Evolutionary conservation across 345 rosid genomes (phyloP), one percentile per base, ranked within the genome.

Genomic region (Euphorbia peplus): DNA sequence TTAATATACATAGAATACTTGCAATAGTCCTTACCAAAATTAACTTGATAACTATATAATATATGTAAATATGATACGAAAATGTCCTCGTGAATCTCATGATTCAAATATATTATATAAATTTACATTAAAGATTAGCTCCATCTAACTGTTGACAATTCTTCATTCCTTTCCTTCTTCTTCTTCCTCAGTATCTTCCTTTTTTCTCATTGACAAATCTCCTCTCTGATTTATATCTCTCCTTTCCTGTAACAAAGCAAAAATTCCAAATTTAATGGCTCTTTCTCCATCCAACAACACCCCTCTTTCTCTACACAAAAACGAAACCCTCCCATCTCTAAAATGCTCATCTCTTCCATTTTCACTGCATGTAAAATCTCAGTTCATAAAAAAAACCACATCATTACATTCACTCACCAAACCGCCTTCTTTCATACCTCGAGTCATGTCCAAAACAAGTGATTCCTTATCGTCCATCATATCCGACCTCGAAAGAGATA

Each of bases 391-490:
- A 2, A 60, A 57, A n/a, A 24, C 37, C 12, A n/a, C 63, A 53
- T 53, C 57, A 1, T 3, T 53, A 1, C 54, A 47, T 2, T 66
- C 76, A 30, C 44, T 61, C 11, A 58, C 64, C 16, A 79, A 63
- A 67, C 21, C 32, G 4, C 70, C 48, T 1, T 19, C 48, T 1
- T 19, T 50, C 48, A 3, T 54, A 24, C 53, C 80, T 0, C 68
- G 63, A 57, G 88, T 74, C 47, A 24, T 76, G 29, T 68, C 80
- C 13, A 60, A 53, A 74, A 29, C 86, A 29, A 53, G 66, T 54
- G 80, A 80, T 50, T 79, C 88, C 18, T 41, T 79, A 48, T 52
- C 84, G 21, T 67, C 86, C 32, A 67, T 74, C 14, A 69, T 80
- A 67, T 69, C 81, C 6, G 74, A 78, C 5, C 72, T 78, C 29